Percentiles rank a stretch among this genome's conserved stretches.
Evolutionary conservation across 1,139 yeast genomes (phyloP).

Genomic region (Meyerozyma athensensis): DNA sequence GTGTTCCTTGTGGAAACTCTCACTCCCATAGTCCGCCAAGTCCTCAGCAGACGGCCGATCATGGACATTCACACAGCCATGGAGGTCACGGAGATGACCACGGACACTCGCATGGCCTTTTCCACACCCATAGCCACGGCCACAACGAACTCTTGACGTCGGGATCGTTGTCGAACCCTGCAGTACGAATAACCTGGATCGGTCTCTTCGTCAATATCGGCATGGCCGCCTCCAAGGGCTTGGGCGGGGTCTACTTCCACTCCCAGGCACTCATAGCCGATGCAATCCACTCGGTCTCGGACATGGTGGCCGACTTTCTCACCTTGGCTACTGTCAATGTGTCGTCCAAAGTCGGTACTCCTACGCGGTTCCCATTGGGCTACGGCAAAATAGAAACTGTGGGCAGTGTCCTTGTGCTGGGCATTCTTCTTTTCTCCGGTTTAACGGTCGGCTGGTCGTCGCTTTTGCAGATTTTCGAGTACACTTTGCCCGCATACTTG

Average conservation of each 20-base stretch:
- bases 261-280: conserved; percentile 94
- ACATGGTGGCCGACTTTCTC: conserved; percentile 80
- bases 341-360: conserved; percentile 61
- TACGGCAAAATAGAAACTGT: conserved; percentile 90
- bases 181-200: conserved; percentile 88
- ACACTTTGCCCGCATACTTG: conserved; percentile 51
- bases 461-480: conserved; percentile 63
- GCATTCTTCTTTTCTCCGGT: conserved; percentile 81
- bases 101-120: conserved; percentile 10
- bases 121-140: conserved; percentile 32
- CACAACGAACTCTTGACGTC: conserved; percentile 38
- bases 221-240: conserved; percentile 80
- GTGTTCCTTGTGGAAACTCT: neutral
- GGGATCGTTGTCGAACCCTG: conserved; percentile 55
- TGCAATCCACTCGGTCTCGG: conserved; percentile 88
- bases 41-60: neutral
- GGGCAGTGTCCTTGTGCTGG: conserved; percentile 85
- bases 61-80: neutral
- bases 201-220: conserved; percentile 80
- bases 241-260: conserved; percentile 88
- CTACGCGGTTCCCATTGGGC: conserved; percentile 70
- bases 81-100: conserved; percentile 14
- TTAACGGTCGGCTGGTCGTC: conserved; percentile 89
- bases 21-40: no score
- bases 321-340: conserved; percentile 86